Evolutionary conservation across 192 early-diverging fungal species (phyloP).

Genomic region (Podila epigama): DNA sequence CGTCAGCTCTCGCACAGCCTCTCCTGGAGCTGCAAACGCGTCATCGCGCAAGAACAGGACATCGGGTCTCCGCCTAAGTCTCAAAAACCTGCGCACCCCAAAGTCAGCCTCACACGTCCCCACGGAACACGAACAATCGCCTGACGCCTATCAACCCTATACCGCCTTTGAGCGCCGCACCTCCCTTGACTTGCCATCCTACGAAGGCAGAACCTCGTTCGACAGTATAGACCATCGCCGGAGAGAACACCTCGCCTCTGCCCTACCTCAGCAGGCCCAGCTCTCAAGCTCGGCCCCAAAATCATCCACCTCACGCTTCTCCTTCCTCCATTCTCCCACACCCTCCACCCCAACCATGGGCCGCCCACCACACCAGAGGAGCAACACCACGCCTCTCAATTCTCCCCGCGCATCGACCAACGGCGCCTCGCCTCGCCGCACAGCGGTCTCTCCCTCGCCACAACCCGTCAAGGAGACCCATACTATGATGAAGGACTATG

Average conservation of each 20-base stretch:
- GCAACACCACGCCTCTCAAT: constrained; percentile 24
- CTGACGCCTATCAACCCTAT: constrained; percentile 5
- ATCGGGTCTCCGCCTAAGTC: constrained; percentile 30
- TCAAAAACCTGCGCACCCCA: constrained; percentile 27
- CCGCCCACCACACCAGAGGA: constrained; percentile 25
- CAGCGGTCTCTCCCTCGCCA: constrained; percentile 26
- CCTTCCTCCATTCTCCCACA: constrained; percentile 38
- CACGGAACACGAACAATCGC: constrained; percentile 20
- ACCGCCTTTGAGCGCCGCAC: background rate
- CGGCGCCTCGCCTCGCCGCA: constrained; percentile 20
- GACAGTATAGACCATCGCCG: constrained; percentile 29
- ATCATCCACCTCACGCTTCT: constrained; percentile 21
- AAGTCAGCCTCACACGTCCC: constrained; percentile 5
- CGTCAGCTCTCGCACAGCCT: constrained; percentile 32
- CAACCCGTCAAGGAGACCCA: constrained; percentile 81
- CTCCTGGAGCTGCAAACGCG: constrained; percentile 18
- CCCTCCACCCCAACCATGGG: constrained; percentile 38
- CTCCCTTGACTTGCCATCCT: constrained; percentile 9
- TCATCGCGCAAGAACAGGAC: constrained; percentile 8
- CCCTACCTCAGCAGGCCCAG: constrained; percentile 9
- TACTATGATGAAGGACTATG: constrained; percentile 83
- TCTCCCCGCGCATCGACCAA: constrained; percentile 22
- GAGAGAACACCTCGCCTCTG: constrained; percentile 18
- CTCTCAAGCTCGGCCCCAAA: constrained; percentile 36
- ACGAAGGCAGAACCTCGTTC: constrained; percentile 28